Evolutionary conservation across 768 basidiomycete species (phyloP).

Genomic region (Strobilomyces confusus): DNA sequence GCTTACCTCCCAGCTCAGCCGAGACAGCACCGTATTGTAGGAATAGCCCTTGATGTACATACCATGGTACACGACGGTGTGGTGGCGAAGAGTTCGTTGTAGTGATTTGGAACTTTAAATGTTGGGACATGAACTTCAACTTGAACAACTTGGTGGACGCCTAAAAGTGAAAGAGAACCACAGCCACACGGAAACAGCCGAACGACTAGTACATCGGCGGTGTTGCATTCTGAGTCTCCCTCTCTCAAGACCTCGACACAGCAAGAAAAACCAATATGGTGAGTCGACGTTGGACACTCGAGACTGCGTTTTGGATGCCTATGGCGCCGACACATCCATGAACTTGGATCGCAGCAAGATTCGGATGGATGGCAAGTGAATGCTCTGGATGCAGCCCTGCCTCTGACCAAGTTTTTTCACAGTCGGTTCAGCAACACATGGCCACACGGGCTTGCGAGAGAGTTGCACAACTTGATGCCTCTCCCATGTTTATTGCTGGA

Average conservation of each 20-base stretch:
- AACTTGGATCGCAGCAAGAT: constrained; percentile 26
- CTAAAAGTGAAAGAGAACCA: too few relatives aligned
- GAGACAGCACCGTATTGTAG: not conserved
- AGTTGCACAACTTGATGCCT: constrained; percentile 40
- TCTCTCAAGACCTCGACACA: constrained; percentile 20
- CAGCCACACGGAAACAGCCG: too few relatives aligned
- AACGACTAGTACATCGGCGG: too few relatives aligned
- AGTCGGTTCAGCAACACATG: constrained; percentile 24
- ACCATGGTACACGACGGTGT: too few relatives aligned
- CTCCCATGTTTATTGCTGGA: constrained; percentile 38
- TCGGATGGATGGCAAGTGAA: constrained; percentile 49
- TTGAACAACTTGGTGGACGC: too few relatives aligned
- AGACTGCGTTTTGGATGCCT: constrained; percentile 34
- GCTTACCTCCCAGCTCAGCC: not conserved
- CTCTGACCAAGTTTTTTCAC: constrained; percentile 17
- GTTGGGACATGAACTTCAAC: too few relatives aligned
- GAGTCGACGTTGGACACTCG: constrained; percentile 31
- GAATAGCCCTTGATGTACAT: not conserved
- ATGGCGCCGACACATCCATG: constrained; percentile 38
- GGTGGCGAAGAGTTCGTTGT: too few relatives aligned
- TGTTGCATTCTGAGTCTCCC: too few relatives aligned
- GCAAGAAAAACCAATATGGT: constrained; percentile 45
- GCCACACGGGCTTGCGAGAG: constrained; percentile 21
- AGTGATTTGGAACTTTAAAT: too few relatives aligned
- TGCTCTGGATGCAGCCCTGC: constrained; percentile 31